These are phyloP conservation scores for Incumbomyces lentus DNA, from an alignment of 2,329 filamentous ascomycete genomes.

Conservation along the genomic window DNA sequence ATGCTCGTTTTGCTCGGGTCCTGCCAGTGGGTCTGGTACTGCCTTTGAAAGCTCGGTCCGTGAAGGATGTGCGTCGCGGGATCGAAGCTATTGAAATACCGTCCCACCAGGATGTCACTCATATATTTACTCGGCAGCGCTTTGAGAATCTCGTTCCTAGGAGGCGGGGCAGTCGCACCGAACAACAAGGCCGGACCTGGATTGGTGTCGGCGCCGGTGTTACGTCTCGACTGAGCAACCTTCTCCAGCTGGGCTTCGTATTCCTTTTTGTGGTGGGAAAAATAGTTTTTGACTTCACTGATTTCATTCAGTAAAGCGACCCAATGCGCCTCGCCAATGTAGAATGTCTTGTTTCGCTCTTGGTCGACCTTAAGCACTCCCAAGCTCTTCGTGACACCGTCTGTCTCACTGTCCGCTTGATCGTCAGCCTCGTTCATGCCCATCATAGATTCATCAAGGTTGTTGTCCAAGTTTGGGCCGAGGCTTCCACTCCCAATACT, in stretches of 20 bases:
- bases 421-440: conserved; percentile 36
- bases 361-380: conserved; percentile 73
- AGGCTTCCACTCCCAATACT: conserved; percentile 33
- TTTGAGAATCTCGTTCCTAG: conserved; percentile 65
- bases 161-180: conserved; percentile 57
- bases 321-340: conserved; percentile 77
- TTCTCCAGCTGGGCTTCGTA: conserved; percentile 71
- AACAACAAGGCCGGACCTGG: conserved; percentile 67
- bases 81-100: conserved; percentile 80
- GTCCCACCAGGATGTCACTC: conserved; percentile 72
- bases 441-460: conserved; percentile 22
- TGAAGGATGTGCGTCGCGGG: conserved; percentile 63
- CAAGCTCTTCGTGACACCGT: conserved; percentile 61
- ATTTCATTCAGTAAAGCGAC: conserved; percentile 72
- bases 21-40: conserved; percentile 55
- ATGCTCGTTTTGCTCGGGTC: conserved; percentile 46
- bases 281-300: conserved; percentile 87
- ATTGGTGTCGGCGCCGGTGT: conserved; percentile 46
- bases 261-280: conserved; percentile 75
- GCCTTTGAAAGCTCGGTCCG: conserved; percentile 70
- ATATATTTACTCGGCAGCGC: conserved; percentile 71
- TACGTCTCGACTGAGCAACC: conserved; percentile 56
- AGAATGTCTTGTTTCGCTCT: conserved; percentile 66
- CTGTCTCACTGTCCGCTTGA: conserved; percentile 55
- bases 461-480: conserved; percentile 26